These are phyloP conservation scores for Pichia sp. DNA, from an alignment of 1,139 yeast species.

Conservation along the genomic window DNA sequence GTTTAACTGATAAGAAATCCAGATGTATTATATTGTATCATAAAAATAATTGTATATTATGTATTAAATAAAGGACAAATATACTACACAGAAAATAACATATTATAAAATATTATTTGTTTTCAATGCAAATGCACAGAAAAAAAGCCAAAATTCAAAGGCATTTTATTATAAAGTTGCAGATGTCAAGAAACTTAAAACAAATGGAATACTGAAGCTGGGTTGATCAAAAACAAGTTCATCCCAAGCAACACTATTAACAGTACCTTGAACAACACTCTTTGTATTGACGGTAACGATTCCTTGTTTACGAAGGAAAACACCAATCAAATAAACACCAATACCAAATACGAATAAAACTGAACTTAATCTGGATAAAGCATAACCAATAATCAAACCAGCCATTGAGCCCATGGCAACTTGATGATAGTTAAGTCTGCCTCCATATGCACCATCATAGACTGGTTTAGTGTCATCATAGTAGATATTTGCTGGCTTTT, in stretches of 20 bases:
- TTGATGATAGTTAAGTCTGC: constrained; percentile 53
- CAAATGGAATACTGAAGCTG: constrained; percentile 58
- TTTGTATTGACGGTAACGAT: constrained; percentile 45
- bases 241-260: constrained; percentile 40
- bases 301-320: constrained; percentile 54
- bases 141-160: too few species aligned
- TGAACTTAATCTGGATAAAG: constrained; percentile 60
- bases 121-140: background rate
- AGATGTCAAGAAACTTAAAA: constrained; percentile 53
- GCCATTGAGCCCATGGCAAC: constrained; percentile 62
- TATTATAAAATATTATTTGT: too few species aligned
- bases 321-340: constrained; percentile 38
- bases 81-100: background rate
- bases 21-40: background rate
- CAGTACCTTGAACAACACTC: constrained; percentile 40
- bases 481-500: constrained; percentile 12
- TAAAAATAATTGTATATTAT: background rate
- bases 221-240: constrained; percentile 54
- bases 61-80: background rate
- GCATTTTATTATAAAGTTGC: constrained; percentile 32
- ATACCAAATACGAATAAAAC: constrained; percentile 49
- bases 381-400: constrained; percentile 56
- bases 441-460: constrained; percentile 32
- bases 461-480: constrained; percentile 16
- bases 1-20: background rate